phyloP scores from a whole-genome alignment of 768 basidiomycete genomes.

The Serendipita indica region DNA sequence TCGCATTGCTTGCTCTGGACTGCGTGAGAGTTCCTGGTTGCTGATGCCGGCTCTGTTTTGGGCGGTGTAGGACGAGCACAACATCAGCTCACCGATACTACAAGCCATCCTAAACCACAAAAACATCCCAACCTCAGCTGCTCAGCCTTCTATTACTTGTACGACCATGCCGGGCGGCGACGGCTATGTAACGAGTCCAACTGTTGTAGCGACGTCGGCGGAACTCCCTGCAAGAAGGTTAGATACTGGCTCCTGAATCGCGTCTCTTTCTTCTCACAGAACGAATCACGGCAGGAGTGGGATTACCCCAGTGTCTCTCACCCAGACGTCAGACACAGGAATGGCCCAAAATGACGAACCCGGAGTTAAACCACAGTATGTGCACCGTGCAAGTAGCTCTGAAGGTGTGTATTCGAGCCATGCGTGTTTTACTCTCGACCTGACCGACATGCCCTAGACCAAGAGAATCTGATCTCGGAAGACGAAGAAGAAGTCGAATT shows the following conservation, averaged over 20 bases:
- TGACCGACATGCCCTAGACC: too few species aligned
- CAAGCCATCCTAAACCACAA: background rate
- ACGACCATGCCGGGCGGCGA: background rate
- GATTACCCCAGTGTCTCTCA: background rate
- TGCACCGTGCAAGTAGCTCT: background rate
- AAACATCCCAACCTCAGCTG: background rate
- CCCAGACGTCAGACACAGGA: slow-evolving; percentile 1
- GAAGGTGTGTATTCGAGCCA: slow-evolving; percentile 1
- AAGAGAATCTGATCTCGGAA: background rate
- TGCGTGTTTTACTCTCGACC: background rate
- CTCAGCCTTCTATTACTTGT: too few species aligned
- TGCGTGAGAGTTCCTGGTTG: background rate
- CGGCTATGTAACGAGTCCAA: background rate
- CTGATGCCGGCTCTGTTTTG: background rate
- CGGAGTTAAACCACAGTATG: too few species aligned
- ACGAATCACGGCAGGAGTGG: background rate
- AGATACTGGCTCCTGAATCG: background rate
- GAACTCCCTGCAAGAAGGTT: background rate
- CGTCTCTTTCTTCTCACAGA: background rate
- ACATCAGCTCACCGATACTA: background rate
- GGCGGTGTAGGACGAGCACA: background rate
- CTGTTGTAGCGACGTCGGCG: background rate
- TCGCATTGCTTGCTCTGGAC: background rate
- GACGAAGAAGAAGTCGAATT: slow-evolving; percentile 6
- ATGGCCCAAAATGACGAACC: background rate